A percentile compares a stretch with the other conserved stretches of the same genome.
These are phyloP conservation scores for Penstemon barbatus DNA, from an alignment of 257 asterid genomes.

Conservation along the genomic window DNA sequence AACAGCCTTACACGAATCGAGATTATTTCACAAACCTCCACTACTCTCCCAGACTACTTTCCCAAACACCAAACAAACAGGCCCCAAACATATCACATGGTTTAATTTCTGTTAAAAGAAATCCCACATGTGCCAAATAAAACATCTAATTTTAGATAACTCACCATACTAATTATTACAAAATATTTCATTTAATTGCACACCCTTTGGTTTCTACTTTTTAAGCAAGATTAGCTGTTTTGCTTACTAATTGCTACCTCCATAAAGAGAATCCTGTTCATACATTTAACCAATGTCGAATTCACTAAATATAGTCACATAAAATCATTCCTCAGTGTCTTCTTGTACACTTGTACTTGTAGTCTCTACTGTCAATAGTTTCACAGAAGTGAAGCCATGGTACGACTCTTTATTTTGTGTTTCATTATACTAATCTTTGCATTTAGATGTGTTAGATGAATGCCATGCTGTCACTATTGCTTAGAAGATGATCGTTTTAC, in stretches of 20 bases:
- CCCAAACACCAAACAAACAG: too few relatives aligned
- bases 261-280: background rate
- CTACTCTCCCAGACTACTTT: too few relatives aligned
- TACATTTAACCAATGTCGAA: background rate
- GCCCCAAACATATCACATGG: background rate
- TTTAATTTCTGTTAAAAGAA: background rate
- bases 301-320: too few relatives aligned
- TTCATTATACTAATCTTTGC: too few relatives aligned
- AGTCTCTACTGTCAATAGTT: constrained; percentile 3
- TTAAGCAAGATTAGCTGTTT: background rate
- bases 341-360: background rate
- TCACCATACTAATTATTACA: too few relatives aligned
- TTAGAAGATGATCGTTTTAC: background rate
- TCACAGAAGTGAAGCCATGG: background rate
- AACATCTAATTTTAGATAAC: too few relatives aligned
- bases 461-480: background rate
- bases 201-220: background rate
- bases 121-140: background rate
- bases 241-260: background rate
- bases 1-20: too few relatives aligned
- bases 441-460: constrained; percentile 11
- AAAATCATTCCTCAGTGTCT: too few relatives aligned
- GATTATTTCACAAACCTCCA: too few relatives aligned
- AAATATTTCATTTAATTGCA: background rate
- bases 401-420: too few relatives aligned